Evolutionary conservation across 2,329 filamentous ascomycete genomes (phyloP), one percentile per base, ranked within the genome.

Genomic region (Periglandula ipomoeae): DNA sequence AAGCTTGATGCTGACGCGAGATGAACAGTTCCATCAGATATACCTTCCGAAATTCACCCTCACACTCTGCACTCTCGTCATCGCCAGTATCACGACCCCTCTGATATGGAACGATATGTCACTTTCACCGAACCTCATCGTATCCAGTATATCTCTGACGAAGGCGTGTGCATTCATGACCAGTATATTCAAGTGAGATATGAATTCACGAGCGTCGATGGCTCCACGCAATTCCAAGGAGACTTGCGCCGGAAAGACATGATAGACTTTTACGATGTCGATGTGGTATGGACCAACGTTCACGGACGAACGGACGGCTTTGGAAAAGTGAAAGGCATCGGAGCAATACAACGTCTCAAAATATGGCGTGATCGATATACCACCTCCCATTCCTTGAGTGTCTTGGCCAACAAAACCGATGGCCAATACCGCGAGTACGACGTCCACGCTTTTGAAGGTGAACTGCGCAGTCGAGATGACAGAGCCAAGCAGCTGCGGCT

Each of bases 301-400:
- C 71, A 76, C 51, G 64, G 70, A 42, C 67, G 73, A 35, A 75
- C 71, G 3, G 73, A 76, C 58, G 60, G 66, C 15, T 75, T 75
- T 51, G 74, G 73, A 41, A 74, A 69, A 27, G 67, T 76, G 11
- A 69, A 70, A 49, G 74, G 74, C 19, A 66, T 77, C 47, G 73
- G 71, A 1, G 70, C 73, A 2, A 74, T 76, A 38, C 74, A 76
- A 58, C 63, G 74, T 46, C 65, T 76, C 52, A 76, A 76, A 60
- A 61, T 76, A 23, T 77, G 74, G 74, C 66, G 67, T 47, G 74
- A 76, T 53, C 65, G 68, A 42, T 69, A 73, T 48, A 71, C 70
- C 11, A 69, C 68, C 3, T 70, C 67, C 39, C 72, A 77, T 56
- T 73, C 68, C 23, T 51, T 76, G 27, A 72, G 70, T 8, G 60